A percentile compares a stretch with the other conserved stretches of the same genome.
phyloP scores from a whole-genome alignment of 2,329 filamentous ascomycete species.

The Calonectria multiphialidica region DNA sequence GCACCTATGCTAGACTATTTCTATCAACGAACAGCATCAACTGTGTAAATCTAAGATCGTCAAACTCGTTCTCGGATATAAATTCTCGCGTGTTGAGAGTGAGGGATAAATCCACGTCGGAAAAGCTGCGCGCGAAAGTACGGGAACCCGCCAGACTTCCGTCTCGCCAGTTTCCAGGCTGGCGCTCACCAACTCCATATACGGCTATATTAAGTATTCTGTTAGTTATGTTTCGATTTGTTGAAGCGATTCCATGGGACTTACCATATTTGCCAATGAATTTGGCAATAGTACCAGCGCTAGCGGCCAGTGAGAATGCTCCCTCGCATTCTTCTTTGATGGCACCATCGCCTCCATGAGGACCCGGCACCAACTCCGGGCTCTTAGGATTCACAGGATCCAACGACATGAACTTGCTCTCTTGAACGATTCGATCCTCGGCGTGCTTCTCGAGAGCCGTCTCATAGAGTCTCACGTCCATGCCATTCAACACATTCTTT shows the following conservation, averaged over 20 bases:
- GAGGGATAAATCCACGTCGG: conserved; percentile 26
- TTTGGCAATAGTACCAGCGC: conserved; percentile 28
- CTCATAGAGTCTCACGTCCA: conserved; percentile 28
- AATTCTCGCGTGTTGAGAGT: conserved; percentile 32
- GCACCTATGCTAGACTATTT: background rate
- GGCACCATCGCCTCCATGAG: conserved; percentile 28
- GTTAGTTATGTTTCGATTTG: background rate
- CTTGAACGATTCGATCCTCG: conserved; percentile 28
- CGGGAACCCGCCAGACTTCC: conserved; percentile 26
- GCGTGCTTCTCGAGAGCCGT: conserved; percentile 17
- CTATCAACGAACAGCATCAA: background rate
- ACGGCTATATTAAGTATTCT: conserved; percentile 8
- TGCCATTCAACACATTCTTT: conserved; percentile 22
- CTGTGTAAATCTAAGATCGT: conserved; percentile 5
- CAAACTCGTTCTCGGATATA: conserved; percentile 11
- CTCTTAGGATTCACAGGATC: conserved; percentile 21
- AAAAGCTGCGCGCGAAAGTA: conserved; percentile 1
- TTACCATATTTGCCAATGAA: conserved; percentile 26
- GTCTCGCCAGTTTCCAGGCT: conserved; percentile 2
- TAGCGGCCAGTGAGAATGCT: conserved; percentile 27
- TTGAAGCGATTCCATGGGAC: no score
- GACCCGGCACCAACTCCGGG: background rate
- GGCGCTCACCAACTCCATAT: conserved; percentile 12
- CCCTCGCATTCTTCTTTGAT: conserved; percentile 36
- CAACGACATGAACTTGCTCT: conserved; percentile 18